Percentiles rank a stretch among this genome's conserved stretches.
Evolutionary conservation across 1,284 basidiomycete species (phyloP).

Genomic region (Ceratobasidium sp.): DNA sequence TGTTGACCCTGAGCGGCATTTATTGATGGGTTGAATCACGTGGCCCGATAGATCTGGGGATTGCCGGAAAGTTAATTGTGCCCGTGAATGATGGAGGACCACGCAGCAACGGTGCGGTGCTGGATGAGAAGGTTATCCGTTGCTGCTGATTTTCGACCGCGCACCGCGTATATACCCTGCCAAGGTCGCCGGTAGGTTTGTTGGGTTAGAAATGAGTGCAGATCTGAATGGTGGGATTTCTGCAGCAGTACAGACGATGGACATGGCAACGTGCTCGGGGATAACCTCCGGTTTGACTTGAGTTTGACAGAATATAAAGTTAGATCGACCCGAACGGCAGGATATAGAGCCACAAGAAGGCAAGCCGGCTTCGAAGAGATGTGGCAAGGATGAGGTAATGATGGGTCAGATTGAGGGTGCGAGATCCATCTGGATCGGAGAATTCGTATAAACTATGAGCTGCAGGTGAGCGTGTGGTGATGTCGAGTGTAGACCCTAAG

Average conservation of each 20-base stretch:
- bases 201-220: neutral
- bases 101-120: neutral
- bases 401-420: conserved; percentile 20
- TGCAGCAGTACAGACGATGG: neutral
- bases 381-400: conserved; percentile 21
- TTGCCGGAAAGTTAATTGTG: neutral
- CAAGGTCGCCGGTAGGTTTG: conserved; percentile 4
- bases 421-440: conserved; percentile 40
- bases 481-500: neutral
- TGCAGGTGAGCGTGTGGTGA: neutral
- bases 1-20: conserved; percentile 6
- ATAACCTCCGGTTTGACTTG: conserved; percentile 25
- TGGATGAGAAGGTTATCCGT: neutral
- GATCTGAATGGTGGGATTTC: neutral
- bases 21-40: conserved; percentile 11
- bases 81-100: neutral
- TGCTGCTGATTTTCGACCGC: neutral
- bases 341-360: conserved; percentile 28
- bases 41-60: neutral
- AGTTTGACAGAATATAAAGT: conserved; percentile 3
- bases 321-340: conserved; percentile 8
- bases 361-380: conserved; percentile 1
- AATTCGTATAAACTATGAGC: conserved; percentile 22
- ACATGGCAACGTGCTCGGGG: neutral
- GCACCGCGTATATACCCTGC: neutral